Evolutionary conservation across 257 asterid species (phyloP).

Genomic region (Prunella vulgaris): DNA sequence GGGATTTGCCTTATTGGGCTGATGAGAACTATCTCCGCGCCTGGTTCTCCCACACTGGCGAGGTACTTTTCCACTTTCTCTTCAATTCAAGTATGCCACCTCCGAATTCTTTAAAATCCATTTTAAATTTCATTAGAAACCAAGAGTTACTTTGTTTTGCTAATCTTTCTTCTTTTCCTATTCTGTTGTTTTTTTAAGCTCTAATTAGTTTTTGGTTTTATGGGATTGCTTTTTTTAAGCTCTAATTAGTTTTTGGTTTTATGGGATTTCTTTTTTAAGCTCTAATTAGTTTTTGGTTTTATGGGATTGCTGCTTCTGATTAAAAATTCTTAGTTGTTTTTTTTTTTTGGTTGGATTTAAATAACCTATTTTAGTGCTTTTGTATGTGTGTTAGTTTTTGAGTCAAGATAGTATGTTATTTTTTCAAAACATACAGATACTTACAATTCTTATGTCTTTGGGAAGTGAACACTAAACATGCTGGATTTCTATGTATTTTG

Average conservation of each 20-base stretch:
- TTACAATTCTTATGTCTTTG: neutral
- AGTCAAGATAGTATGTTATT: neutral
- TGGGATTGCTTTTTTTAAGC: slow-evolving; percentile 13
- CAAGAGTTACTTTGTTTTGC: neutral
- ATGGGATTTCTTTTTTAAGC: neutral
- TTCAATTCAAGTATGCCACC: neutral
- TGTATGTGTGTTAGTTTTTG: neutral
- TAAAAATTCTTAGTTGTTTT: neutral
- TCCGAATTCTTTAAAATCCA: neutral
- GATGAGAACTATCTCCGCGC: slow-evolving; percentile 86
- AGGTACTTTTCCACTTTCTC: slow-evolving; percentile 32
- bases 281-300: neutral
- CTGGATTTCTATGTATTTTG: neutral
- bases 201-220: neutral
- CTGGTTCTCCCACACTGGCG: slow-evolving; percentile 87
- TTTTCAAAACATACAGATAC: neutral
- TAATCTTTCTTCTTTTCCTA: neutral
- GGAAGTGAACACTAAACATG: neutral
- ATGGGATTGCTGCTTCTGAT: neutral
- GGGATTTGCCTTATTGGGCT: slow-evolving; percentile 99
- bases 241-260: no score
- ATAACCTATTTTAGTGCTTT: slow-evolving; percentile 3
- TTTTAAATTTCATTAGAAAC: neutral
- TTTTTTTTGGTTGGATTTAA: neutral
- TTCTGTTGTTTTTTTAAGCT: neutral